Base-by-base conservation (phyloP, 257 asterid genomes). In the Solanum gracilifrons region DNA sequence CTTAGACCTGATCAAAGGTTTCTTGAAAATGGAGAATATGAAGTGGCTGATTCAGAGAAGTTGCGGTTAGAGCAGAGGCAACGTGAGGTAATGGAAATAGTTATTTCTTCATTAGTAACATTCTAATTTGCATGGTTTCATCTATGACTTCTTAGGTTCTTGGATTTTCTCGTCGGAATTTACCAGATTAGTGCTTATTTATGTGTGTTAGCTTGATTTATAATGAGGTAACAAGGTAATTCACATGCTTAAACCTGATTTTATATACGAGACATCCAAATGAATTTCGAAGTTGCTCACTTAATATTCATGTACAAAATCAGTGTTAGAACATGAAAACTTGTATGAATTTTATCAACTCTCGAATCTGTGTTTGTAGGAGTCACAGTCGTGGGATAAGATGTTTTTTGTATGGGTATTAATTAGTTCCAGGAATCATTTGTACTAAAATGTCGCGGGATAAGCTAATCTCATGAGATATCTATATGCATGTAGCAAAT, bases 1-100 rank as follows among this genome's bases (percentile, higher is more conserved):
- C 89, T 86, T 46, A 89, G 90, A 64, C 90, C 90, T 72, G 90
- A 89, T 43, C 90, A 89, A 71, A 86, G 87, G n/a, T 89, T 87
- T 83, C 90, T 89, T 37, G 90, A 89, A 69, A 89, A 89, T 69
- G 90, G 90, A 31, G 87, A 86, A 72, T 89, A 86, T 32, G 89
- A 89, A 55, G 55, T 71, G 90, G 90, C 90, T 32, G 85, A 86
- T 87, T 51, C 90, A 82, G 90, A 89, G 16, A 89, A 89, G 82
- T 82, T 86, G 85, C 84, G 89, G 18, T 80, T 89, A 74, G 90
- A 89, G 62, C 89, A 89, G 41, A 33, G 89, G 71, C 90, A 89
- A 68, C 90, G 90, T 20, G 89, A 89, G 89, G 86, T 86, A 43
- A 86, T 83, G 41, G 55, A 72, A 64, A 43, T 71, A 41, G 46